Evolutionary conservation across 106 monocot species (phyloP), one percentile per base, ranked within the genome.

Genomic region (Dendrobium nobile): DNA sequence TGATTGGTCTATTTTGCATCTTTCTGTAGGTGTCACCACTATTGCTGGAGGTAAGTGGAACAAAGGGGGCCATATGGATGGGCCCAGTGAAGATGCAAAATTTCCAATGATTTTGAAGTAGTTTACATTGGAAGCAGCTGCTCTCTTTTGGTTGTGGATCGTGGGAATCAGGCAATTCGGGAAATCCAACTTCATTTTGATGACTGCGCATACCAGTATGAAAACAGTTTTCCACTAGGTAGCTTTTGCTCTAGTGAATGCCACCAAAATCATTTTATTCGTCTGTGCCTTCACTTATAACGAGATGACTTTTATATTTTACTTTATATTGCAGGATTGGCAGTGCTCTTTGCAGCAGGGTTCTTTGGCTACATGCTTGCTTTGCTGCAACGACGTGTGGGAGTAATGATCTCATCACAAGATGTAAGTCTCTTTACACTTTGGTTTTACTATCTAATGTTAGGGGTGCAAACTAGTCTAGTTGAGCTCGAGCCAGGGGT

Each of bases 321-420:
- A 19, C 18, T 73, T 73, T 43, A 6, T 74, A 65, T 82, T 85
- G 59, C 86, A 99, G 99, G 95, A 54, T 78, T 95, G 80, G 93
- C 93, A 24, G 91, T 99, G 82, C 99, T 99, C 28, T 76, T 95
- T 81, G 95, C 93, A 58, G 95, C 99, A 78, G 95, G 88, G 83
- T 99, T 99, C 91, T 95, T 99, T 65, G 99, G 99, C 48, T 99
- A 99, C 87, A 99, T 99, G 99, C 91, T 99, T 68, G 99, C 95
- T 17, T 86, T 99, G 87, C 86, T 99, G 76, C 99, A 99, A 77
- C 87, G 90, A 8, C 85, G 89, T 47, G 90, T 99, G 20, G 89
- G 91, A 20, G 87, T 80, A 10, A 99, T 99, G 78, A 85, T 90
- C 67, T 93, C 91, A 77, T 87, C 90, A 47, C 73, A 85, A 73